Conservation (phyloP, 768 basidiomycete genomes). For the Russula sp. region DNA sequence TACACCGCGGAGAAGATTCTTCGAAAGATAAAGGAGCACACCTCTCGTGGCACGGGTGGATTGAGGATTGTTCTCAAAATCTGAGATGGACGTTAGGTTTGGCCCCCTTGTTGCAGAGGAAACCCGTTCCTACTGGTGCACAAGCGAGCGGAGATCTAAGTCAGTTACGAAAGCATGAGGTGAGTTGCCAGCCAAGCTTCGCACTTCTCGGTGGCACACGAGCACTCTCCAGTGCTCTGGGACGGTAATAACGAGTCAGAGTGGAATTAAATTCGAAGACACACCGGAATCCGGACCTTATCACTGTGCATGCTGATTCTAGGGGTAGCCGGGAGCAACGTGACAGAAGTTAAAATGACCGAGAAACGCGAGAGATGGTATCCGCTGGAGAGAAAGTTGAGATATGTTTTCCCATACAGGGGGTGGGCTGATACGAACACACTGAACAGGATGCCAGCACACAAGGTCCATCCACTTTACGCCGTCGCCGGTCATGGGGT, state of each 20-base stretch:
- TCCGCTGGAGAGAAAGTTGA: not conserved
- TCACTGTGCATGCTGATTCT: not conserved
- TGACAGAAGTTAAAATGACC: not conserved
- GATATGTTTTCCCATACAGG: not conserved
- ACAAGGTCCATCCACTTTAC: not conserved
- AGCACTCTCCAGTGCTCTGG: not conserved
- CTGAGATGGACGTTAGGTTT: not conserved
- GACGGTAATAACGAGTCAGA: not conserved
- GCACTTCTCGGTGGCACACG: not conserved
- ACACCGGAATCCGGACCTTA: not conserved
- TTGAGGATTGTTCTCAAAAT: not conserved
- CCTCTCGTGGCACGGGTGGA: not conserved
- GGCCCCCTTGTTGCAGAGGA: not conserved
- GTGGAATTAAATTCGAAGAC: not conserved
- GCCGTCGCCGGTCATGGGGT: conserved; percentile 7
- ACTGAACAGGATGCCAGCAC: not conserved
- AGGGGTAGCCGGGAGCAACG: not conserved
- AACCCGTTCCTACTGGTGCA: not conserved
- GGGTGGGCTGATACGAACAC: not conserved
- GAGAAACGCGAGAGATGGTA: not conserved
- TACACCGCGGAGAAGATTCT: not conserved
- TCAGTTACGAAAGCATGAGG: not conserved
- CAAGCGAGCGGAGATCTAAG: conserved; percentile 13
- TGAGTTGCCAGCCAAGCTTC: not conserved
- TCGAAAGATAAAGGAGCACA: not conserved